These are phyloP conservation scores for Colletotrichum musicola DNA, from an alignment of 2,329 filamentous ascomycete species.

Conservation along the genomic window DNA sequence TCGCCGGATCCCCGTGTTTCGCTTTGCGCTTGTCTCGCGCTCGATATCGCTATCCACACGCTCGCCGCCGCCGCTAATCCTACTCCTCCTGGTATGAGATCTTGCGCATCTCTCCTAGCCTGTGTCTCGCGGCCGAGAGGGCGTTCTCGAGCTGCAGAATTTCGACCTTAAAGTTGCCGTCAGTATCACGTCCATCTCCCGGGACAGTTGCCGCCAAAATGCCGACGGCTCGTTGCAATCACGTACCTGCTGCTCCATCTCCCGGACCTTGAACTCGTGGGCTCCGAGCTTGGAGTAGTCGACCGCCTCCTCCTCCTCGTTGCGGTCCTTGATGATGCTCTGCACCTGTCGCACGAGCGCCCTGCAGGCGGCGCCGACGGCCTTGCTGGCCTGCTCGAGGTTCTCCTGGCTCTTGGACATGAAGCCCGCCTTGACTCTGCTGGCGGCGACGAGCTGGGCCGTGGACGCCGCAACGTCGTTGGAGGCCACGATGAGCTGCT, in stretches of 20 bases:
- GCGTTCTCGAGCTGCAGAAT: slow-evolving; percentile 95
- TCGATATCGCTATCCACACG: too few species aligned
- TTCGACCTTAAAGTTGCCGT: slow-evolving; percentile 76
- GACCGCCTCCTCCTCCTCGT: slow-evolving; percentile 81
- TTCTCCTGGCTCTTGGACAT: slow-evolving; percentile 97
- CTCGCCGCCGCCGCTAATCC: background rate
- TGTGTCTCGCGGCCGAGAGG: slow-evolving; percentile 81
- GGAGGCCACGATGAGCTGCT: slow-evolving; percentile 97
- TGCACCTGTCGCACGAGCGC: slow-evolving; percentile 93
- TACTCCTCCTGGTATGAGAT: slow-evolving; percentile 89
- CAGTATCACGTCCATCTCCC: background rate
- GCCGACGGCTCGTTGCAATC: slow-evolving; percentile 15
- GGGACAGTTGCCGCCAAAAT: background rate
- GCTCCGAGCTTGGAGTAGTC: slow-evolving; percentile 91
- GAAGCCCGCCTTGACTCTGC: slow-evolving; percentile 95
- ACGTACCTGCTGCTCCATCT: slow-evolving; percentile 98
- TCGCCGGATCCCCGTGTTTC: background rate
- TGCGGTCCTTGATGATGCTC: slow-evolving; percentile 89
- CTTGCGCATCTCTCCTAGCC: slow-evolving; percentile 98
- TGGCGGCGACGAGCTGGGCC: slow-evolving; percentile 95
- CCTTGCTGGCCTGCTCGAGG: slow-evolving; percentile 91
- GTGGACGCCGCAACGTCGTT: slow-evolving; percentile 98
- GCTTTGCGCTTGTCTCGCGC: background rate
- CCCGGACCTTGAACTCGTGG: slow-evolving; percentile 97
- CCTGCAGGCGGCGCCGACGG: slow-evolving; percentile 90